phyloP scores from a whole-genome alignment of 2,329 filamentous ascomycete species.

The Bisporella sp. region DNA sequence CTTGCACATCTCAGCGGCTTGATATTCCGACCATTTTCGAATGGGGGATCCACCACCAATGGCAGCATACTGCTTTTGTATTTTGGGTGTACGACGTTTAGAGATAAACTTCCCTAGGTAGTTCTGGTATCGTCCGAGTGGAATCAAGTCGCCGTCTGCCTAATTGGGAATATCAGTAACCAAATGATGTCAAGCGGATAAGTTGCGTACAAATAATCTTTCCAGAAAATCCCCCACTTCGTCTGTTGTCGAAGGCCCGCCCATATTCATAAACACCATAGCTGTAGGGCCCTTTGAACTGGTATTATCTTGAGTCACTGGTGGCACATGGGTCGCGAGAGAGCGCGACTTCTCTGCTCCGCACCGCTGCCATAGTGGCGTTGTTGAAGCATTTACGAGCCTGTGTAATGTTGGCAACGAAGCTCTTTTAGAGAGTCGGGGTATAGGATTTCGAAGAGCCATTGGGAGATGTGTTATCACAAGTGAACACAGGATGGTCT shows the following conservation, averaged over 20 bases:
- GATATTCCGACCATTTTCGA: conserved; percentile 94
- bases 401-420: conserved; percentile 20
- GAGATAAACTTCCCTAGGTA: conserved; percentile 89
- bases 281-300: conserved; percentile 78
- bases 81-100: conserved; percentile 84
- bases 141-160: conserved; percentile 91
- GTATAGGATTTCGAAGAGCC: conserved; percentile 33
- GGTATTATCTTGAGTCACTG: conserved; percentile 71
- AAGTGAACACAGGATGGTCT: too few relatives aligned
- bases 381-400: conserved; percentile 23
- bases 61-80: conserved; percentile 87
- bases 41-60: conserved; percentile 98
- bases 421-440: conserved; percentile 23
- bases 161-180: conserved; percentile 30
- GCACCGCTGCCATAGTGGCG: conserved; percentile 30
- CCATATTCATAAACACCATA: conserved; percentile 99
- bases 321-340: conserved; percentile 60
- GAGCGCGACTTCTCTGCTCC: conserved; percentile 31
- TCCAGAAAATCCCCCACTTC: conserved; percentile 89
- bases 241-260: conserved; percentile 78
- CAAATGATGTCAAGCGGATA: conserved; percentile 1
- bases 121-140: conserved; percentile 82
- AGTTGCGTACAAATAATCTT: conserved; percentile 71
- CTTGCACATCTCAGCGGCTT: conserved; percentile 95
- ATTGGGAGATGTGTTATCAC: conserved; percentile 18